Evolutionary conservation across 2,329 filamentous ascomycete genomes (phyloP).

Genomic region (Talaromyces sp.): DNA sequence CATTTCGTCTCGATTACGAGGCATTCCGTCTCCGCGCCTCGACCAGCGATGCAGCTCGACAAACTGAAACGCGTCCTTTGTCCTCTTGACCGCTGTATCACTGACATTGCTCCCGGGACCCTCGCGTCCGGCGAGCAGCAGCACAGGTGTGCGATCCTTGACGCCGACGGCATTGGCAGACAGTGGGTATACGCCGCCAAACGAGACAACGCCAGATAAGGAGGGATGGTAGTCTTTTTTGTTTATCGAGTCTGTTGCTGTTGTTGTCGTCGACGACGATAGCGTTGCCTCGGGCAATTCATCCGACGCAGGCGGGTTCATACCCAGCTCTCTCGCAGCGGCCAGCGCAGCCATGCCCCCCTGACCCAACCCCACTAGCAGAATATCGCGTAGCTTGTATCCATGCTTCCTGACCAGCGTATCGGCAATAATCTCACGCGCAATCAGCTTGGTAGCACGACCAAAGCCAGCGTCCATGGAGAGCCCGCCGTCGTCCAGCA

Average conservation of each 20-base stretch:
- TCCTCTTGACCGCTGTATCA: slow-evolving; percentile 56
- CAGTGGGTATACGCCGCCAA: slow-evolving; percentile 38
- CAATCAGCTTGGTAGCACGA: slow-evolving; percentile 43
- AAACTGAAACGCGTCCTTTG: slow-evolving; percentile 62
- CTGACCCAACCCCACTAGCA: slow-evolving; percentile 64
- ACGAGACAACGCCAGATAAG: slow-evolving; percentile 36
- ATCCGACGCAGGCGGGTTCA: slow-evolving; percentile 2
- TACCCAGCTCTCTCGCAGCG: slow-evolving; percentile 43
- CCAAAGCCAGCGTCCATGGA: slow-evolving; percentile 60
- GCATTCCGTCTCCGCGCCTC: slow-evolving; percentile 72
- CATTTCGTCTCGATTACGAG: slow-evolving; percentile 77
- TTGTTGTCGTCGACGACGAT: not conserved
- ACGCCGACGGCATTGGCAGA: slow-evolving; percentile 21
- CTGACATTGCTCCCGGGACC: slow-evolving; percentile 47
- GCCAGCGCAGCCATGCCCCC: slow-evolving; percentile 60
- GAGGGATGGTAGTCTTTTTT: slow-evolving; percentile 12
- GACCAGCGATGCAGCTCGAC: slow-evolving; percentile 66
- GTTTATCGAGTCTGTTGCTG: slow-evolving; percentile 1
- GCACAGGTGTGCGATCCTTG: slow-evolving; percentile 37
- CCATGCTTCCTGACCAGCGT: slow-evolving; percentile 53
- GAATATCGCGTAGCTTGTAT: slow-evolving; percentile 55
- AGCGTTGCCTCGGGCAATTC: slow-evolving; percentile 4
- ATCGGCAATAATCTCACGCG: slow-evolving; percentile 47
- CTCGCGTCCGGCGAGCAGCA: slow-evolving; percentile 37
- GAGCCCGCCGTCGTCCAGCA: slow-evolving; percentile 52